Evolutionary conservation across 176 grass and related monocot species (phyloP), one percentile per base, ranked within the genome.

Genomic region (Oryza coarctata): DNA sequence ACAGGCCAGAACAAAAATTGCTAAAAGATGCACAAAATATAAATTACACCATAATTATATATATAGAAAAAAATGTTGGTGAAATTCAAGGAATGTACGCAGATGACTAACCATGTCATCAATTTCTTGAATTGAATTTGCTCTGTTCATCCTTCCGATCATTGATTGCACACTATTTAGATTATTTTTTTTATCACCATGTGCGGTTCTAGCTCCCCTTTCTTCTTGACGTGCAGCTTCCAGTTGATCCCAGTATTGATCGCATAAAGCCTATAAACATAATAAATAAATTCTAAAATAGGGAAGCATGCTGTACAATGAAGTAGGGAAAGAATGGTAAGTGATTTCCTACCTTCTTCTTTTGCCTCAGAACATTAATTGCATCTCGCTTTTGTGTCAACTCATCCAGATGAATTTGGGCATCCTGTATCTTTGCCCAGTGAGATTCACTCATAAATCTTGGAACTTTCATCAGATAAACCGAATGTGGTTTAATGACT

Each of bases 91-190:
- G 32, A 33, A 33, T 33, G 32, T 33, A 33, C 4, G 32, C 32
- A 1, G n/a, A 85, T 77, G 70, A 32, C 72, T 85, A 83, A 99
- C 97, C 93, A 83, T 65, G 30, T 88, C 85, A 83, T 99, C 91
- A 84, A 99, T 93, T 88, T 96, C 93, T 84, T 95, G 91, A 87
- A 99, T 74, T 3, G 97, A 99, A 70, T 87, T 95, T 78, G 82
- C 97, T 82, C 90, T 91, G 61, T 94, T 90, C 79, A 99, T 62
- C 85, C 94, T 99, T 67, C 87, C 92, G 8, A 99, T 88, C 34
- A 75, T 81, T 55, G 91, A 90, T 40, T 87, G 83, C 18, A 94
- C 73, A 69, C 75, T 81, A 68, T 86, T 89, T 82, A 96, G 84
- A 81, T 90, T 85, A 73, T 78, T 71, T 50, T 81, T 94, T 74